Evolutionary conservation across 169 alveolate genomes (phyloP), one percentile per base, ranked within the genome.

Genomic region (Eimeria mitis): DNA sequence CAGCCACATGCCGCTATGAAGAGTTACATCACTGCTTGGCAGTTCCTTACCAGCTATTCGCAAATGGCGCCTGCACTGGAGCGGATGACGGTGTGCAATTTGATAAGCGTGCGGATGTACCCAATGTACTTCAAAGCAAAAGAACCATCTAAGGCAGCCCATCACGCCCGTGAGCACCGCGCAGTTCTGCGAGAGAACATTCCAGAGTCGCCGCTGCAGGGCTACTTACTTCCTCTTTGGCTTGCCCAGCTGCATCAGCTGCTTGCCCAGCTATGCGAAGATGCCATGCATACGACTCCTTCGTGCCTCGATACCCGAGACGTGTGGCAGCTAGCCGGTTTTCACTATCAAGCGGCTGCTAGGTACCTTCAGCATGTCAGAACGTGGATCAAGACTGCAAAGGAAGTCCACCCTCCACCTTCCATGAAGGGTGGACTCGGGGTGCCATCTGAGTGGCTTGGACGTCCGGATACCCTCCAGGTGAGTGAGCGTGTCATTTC

Each of bases 1-100:
- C 96, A 94, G 73, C 96, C 94, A n/a, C 96, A 94, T 81, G 96
- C 89, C 61, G 96, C 96, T n/a, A 94, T 94, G 96, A 94, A 94
- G 78, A 81, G 85, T 61, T 94, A 81, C 81, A 94, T 94, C 44
- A 73, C 96, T n/a, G 96, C 96, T 7, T 94, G 96, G 96, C 96
- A 94, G 89, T 68, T 94, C 63, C 96, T 94, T n/a, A 94, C 96
- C 63, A 71, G 88, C 68, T 88, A 94, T 81, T 37, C 89, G 47
- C 96, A 83, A 84, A 81, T 94, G 96, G 96, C 96, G 25, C 83
- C 89, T 14, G 96, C 96, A 6, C 88, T 84, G 47, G 96, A 94
- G n/a, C 92, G 96, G 31, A 70, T 94, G 96, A 44, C 96, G 21
- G 89, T 83, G 6, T 94, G 96, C 96, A 94, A 94, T 40, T 31